Conservation (phyloP, 352 stramenopile genomes). For the Phytophthora megakarya region DNA sequence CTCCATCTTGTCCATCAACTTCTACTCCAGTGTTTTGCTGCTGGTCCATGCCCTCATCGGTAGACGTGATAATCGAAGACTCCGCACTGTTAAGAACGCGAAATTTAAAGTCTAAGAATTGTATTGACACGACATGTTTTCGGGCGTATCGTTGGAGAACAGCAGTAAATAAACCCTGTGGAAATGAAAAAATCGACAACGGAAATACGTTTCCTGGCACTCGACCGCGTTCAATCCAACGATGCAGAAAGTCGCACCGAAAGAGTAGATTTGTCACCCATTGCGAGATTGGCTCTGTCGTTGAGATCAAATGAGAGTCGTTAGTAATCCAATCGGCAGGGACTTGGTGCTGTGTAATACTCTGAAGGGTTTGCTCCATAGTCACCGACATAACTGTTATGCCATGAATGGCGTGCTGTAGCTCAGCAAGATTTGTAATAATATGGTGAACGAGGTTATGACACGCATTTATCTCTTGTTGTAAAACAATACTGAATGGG, state of each 20-base stretch:
- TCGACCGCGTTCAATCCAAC: constrained; percentile 47
- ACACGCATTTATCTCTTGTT: constrained; percentile 66
- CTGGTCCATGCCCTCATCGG: not conserved
- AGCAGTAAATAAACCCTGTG: constrained; percentile 79
- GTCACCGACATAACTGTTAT: constrained; percentile 56
- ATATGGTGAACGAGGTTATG: constrained; percentile 53
- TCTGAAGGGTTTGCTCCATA: constrained; percentile 61
- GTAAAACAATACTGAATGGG: constrained; percentile 64
- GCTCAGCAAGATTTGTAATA: constrained; percentile 39
- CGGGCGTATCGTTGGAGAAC: constrained; percentile 75
- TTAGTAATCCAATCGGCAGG: constrained; percentile 48
- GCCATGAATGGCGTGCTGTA: constrained; percentile 67
- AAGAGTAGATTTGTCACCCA: constrained; percentile 67
- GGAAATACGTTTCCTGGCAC: constrained; percentile 42
- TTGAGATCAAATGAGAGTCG: constrained; percentile 26
- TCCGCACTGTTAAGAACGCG: constrained; percentile 55
- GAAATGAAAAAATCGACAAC: constrained; percentile 73
- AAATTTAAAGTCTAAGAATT: constrained; percentile 82
- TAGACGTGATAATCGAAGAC: constrained; percentile 13
- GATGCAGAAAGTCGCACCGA: constrained; percentile 60
- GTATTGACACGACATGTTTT: constrained; percentile 70
- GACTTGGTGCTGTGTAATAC: constrained; percentile 55
- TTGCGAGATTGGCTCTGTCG: constrained; percentile 46
- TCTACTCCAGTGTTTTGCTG: constrained; percentile 7
- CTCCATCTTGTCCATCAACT: constrained; percentile 35